Percentiles rank a stretch among this genome's conserved stretches.
These are phyloP conservation scores for Beauveria australis DNA, from an alignment of 2,329 filamentous ascomycete species.

Conservation along the genomic window DNA sequence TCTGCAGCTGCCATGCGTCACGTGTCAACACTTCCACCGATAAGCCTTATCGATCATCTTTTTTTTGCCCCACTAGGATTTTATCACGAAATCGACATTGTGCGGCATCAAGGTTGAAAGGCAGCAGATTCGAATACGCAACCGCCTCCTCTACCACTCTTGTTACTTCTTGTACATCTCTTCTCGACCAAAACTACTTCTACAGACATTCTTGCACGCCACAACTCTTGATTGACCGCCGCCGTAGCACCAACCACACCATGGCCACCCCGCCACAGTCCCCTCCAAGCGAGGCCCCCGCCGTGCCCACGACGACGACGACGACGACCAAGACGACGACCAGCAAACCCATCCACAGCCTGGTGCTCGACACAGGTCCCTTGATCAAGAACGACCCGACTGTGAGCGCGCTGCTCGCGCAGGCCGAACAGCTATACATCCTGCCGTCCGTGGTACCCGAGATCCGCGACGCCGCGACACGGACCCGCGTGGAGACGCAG, in stretches of 20 bases:
- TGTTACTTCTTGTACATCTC: too few relatives aligned
- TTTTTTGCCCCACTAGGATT: constrained; percentile 5
- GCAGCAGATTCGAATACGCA: not conserved
- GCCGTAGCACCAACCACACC: not conserved
- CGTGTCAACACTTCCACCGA: not conserved
- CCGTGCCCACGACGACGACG: not conserved
- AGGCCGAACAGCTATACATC: constrained; percentile 71
- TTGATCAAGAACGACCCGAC: constrained; percentile 89
- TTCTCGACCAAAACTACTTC: not conserved
- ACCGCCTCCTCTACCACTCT: not conserved
- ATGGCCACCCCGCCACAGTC: constrained; percentile 10
- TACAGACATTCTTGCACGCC: not conserved
- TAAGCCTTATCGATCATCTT: constrained; percentile 10
- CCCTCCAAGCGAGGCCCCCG: constrained; percentile 6
- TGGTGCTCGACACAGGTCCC: constrained; percentile 85
- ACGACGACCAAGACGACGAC: constrained; percentile 9
- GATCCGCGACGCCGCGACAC: constrained; percentile 77
- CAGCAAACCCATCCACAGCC: constrained; percentile 65
- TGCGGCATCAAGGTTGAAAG: not conserved
- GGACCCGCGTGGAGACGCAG: constrained; percentile 72
- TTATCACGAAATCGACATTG: constrained; percentile 5
- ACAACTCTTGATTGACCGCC: too few relatives aligned
- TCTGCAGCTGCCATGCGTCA: not conserved
- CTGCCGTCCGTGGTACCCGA: constrained; percentile 80
- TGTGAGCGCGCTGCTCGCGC: constrained; percentile 70